Evolutionary conservation across 78 protist genomes (phyloP), one percentile per base, ranked within the genome.

Genomic region (slime mould (Dictyostelium discoideum)): DNA sequence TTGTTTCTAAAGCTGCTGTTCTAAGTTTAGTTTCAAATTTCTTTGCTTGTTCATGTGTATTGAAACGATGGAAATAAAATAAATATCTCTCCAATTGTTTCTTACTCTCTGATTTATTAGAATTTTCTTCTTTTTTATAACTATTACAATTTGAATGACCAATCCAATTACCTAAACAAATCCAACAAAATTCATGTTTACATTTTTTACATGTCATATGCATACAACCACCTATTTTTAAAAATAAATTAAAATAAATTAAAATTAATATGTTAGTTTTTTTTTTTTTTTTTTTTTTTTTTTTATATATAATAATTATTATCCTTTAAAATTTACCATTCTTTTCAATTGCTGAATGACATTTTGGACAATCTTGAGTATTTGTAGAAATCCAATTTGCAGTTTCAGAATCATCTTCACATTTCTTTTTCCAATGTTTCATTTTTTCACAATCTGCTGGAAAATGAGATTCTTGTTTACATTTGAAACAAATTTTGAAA

Each of bases 351-450:
- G 86, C 37, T 20, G 85, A 72, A 16, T 50, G 81, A 65, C 98
- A 97, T 50, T 78, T 50, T 18, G 97, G 97, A 82, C 98, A 97
- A 72, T 88, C 92, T 85, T 93, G 92, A 24, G 96, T 93, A 14
- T 93, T 67, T 11, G 83, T 32, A n/a, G 69, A 46, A 11, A 86
- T 93, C 96, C 96, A 93, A 73, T 93, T 86, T 29, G 96, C 92
- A 50, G 96, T 93, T 42, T 93, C 96, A 22, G 87, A 77, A 78
- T 93, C 96, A 85, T 93, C 96, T 42, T 93, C 84, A 78, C 89
- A 83, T 39, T 93, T 93, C 86, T 93, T 93, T 73, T 85, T 87
- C 96, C 96, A 93, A 3, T 13, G 16, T 77, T 87, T 81, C 72
- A 93, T 82, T 73, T 93, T 84, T 13, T 85, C 96, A 24, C 96